Evolutionary conservation across 345 rosid genomes (phyloP).

Genomic region (Murraya koenigii): DNA sequence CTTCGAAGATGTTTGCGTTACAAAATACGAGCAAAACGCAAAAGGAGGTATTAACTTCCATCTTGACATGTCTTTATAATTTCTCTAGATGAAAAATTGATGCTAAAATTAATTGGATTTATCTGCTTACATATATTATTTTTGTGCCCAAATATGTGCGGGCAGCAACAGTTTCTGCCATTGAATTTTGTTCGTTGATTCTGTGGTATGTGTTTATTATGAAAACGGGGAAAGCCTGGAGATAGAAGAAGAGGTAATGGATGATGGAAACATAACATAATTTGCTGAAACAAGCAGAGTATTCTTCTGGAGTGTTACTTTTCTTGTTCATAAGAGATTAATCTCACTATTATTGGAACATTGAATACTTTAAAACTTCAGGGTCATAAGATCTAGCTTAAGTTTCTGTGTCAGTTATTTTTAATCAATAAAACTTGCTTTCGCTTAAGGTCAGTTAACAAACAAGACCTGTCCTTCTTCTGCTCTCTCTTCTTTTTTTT

Average conservation of each 20-base stretch:
- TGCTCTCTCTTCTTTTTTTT: neutral
- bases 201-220: neutral
- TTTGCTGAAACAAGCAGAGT: neutral
- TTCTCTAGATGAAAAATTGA: neutral
- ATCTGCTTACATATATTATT: neutral
- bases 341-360: neutral
- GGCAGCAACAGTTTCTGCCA: neutral
- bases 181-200: neutral
- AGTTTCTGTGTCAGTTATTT: neutral
- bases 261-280: neutral
- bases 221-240: neutral
- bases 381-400: neutral
- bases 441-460: neutral
- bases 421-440: neutral
- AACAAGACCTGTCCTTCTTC: neutral
- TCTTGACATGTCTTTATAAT: neutral
- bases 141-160: neutral
- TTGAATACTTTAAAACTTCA: neutral
- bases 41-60: conserved; percentile 46
- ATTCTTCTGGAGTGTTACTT: neutral
- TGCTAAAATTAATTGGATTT: neutral
- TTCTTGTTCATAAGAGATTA: neutral
- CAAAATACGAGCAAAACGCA: conserved; percentile 51
- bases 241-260: neutral
- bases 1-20: conserved; percentile 70